Conservation (phyloP, 306 rosid genomes). For the Lathyrus oleraceus region DNA sequence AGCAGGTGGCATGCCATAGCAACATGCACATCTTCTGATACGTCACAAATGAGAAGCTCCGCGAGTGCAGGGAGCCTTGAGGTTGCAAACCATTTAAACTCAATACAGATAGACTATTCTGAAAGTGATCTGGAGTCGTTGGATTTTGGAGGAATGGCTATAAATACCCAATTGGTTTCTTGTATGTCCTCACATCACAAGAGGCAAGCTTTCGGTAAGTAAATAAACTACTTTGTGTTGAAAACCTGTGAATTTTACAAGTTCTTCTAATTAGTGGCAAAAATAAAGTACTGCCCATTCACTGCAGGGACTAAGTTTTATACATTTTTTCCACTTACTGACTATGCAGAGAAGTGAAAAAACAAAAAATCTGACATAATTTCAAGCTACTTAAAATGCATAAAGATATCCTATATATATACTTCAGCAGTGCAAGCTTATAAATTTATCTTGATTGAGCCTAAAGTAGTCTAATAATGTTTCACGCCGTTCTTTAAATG, state of each 20-base stretch:
- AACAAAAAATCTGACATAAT: not conserved
- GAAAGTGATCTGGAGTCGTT: conserved; percentile 75
- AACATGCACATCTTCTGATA: conserved; percentile 58
- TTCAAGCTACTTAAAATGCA: conserved; percentile 10
- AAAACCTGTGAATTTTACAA: conserved; percentile 5
- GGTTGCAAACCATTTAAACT: conserved; percentile 44
- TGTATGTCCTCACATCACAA: conserved; percentile 70
- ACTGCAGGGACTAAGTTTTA: not conserved
- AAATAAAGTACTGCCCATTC: not conserved
- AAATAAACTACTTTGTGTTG: conserved; percentile 18
- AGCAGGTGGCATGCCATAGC: conserved; percentile 80
- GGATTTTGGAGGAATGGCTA: conserved; percentile 50
- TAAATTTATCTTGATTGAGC: conserved; percentile 11
- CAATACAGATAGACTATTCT: conserved; percentile 52
- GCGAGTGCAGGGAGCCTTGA: conserved; percentile 45
- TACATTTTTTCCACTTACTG: not conserved
- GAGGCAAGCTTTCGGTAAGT: conserved; percentile 86
- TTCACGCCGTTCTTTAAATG: conserved; percentile 4
- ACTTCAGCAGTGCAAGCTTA: conserved; percentile 8
- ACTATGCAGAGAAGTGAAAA: conserved; percentile 2
- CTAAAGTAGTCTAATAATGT: conserved; percentile 16
- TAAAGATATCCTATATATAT: not conserved
- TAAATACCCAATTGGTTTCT: conserved; percentile 57
- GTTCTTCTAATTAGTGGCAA: conserved; percentile 12
- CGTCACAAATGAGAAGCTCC: conserved; percentile 50